Evolutionary conservation across 345 rosid species (phyloP), one percentile per base, ranked within the genome.

Genomic region (Acer saccharum): DNA sequence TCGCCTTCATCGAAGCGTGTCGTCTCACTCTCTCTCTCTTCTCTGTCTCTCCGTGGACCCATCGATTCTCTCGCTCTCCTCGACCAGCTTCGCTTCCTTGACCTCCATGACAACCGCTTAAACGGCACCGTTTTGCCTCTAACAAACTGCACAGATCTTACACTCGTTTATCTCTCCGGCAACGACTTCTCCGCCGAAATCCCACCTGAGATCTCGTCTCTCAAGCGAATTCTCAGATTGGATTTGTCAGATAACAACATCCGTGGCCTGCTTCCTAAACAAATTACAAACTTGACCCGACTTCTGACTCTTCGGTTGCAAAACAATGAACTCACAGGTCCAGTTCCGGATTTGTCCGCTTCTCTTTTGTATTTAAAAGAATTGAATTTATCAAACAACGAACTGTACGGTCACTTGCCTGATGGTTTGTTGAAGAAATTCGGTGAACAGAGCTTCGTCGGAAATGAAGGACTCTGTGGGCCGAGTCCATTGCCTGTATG

Each of bases 221-320:
- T 93, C 48, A 86, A 85, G 61, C 85, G 90, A 32, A 72, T 93
- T 17, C 84, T 91, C 32, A 94, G 98, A 57, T 84, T 95, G 0
- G 99, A 95, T 68, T 78, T 95, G 44, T 93, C 99, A 5, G 88
- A 91, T 52, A 95, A 95, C 90, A 95, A 93, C 82, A 89, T 95
- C 72, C 86, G 81, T 3, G 98, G 99, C 65, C 72, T 78, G 0
- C 85, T 95, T 60, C 97, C 99, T 0, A 48, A 35, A 6, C 89
- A 80, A 73, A 25, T 93, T 54, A 73, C 86, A n/a, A 79, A 84
- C 32, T 84, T 95, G 79, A 88, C 86, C n/a, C 78, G 87, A 62
- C 81, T 95, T 10, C 75, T 93, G 44, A 95, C 99, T 2, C 88
- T 95, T 74, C 87, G 99, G 71, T 83, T 95, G 20, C 94, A 95